Conservation (phyloP, 2,329 filamentous ascomycete species). For the Talaromyces sp. region DNA sequence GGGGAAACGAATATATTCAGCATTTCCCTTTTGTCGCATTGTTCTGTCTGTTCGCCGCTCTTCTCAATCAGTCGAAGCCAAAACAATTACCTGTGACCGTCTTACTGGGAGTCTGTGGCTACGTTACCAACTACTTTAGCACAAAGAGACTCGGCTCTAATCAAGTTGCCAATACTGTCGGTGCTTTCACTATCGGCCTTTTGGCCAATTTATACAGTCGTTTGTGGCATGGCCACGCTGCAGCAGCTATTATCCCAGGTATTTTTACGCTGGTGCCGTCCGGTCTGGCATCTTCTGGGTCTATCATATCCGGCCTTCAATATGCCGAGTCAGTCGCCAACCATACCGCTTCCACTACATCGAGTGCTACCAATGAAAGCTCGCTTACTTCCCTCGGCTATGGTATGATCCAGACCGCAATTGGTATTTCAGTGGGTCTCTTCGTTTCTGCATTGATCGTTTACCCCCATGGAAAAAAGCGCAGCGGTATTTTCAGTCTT, state of each 20-base stretch:
- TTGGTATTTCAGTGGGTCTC: slow-evolving; percentile 50
- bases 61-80: slow-evolving; percentile 80
- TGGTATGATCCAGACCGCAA: slow-evolving; percentile 50
- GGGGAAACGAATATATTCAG: slow-evolving; percentile 48
- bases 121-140: slow-evolving; percentile 46
- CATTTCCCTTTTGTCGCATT: slow-evolving; percentile 72
- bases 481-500: slow-evolving; percentile 49
- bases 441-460: slow-evolving; percentile 50
- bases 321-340: slow-evolving; percentile 56
- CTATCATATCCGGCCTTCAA: slow-evolving; percentile 57
- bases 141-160: slow-evolving; percentile 68
- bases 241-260: slow-evolving; percentile 79
- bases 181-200: slow-evolving; percentile 74
- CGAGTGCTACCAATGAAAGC: slow-evolving; percentile 6
- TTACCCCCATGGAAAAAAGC: slow-evolving; percentile 48
- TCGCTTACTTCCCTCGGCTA: slow-evolving; percentile 41
- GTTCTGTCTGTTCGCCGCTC: slow-evolving; percentile 72
- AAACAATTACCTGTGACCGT: slow-evolving; percentile 75
- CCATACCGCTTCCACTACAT: slow-evolving; percentile 7
- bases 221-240: slow-evolving; percentile 72
- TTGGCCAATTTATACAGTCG: slow-evolving; percentile 77
- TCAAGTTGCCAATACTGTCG: slow-evolving; percentile 75
- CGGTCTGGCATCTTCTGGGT: slow-evolving; percentile 59
- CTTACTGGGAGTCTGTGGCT: slow-evolving; percentile 70
- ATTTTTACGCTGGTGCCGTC: slow-evolving; percentile 72